Conservation (phyloP, 2,329 filamentous ascomycete species). For the Pyrenophora teres region DNA sequence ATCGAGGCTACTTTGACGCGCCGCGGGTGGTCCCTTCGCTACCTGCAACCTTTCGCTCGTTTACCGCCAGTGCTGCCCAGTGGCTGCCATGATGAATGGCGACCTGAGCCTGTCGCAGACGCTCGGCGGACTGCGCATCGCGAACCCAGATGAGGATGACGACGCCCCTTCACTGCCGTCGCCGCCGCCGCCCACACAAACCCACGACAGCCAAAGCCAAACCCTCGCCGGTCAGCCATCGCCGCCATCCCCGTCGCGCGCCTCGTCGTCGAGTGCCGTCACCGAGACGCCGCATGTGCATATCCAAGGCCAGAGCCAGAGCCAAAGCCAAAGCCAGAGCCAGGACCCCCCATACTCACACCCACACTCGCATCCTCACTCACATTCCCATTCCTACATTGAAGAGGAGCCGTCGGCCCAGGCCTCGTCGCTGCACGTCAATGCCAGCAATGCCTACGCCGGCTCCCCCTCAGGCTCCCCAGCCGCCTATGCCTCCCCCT, state of each 20-base stretch:
- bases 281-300: conserved; percentile 38
- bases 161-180: conserved; percentile 29
- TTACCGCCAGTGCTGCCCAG: conserved; percentile 28
- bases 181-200: conserved; percentile 31
- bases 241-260: conserved; percentile 37
- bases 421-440: conserved; percentile 47
- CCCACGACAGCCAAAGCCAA: conserved; percentile 5
- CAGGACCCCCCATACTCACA: conserved; percentile 26
- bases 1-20: conserved; percentile 22
- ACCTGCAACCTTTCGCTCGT: conserved; percentile 28
- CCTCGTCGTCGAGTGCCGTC: conserved; percentile 45
- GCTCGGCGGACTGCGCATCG: conserved; percentile 91
- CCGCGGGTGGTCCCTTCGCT: conserved; percentile 28
- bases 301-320: conserved; percentile 7
- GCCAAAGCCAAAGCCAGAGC: conserved; percentile 18
- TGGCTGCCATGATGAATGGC: conserved; percentile 72
- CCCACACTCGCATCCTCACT: neutral
- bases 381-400: neutral
- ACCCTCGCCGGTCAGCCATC: conserved; percentile 9
- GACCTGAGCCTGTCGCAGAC: conserved; percentile 91
- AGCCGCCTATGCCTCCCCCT: conserved; percentile 31
- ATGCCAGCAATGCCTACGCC: conserved; percentile 47
- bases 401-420: conserved; percentile 39
- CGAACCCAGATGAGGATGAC: conserved; percentile 83
- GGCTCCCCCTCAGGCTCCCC: conserved; percentile 32